Conservation (phyloP, 1,284 basidiomycete genomes). For the Pseudozyma flocculosa region DNA sequence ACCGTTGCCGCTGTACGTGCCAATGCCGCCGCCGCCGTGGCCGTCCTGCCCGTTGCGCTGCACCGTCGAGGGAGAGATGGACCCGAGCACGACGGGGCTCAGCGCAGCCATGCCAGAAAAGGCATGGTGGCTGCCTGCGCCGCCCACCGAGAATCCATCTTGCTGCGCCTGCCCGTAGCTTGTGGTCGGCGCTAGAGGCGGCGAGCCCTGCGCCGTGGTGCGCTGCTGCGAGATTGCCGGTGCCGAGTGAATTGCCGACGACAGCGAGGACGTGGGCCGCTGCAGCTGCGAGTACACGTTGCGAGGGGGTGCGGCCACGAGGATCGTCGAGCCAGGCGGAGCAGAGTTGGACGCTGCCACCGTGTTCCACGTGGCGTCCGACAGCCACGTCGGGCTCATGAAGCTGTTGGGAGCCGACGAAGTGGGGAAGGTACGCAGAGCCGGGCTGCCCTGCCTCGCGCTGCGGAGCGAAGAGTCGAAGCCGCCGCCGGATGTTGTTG, state of each 20-base stretch:
- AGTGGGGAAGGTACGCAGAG: neutral
- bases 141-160: too few relatives aligned
- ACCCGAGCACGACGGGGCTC: neutral
- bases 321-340: conserved; percentile 30
- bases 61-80: neutral
- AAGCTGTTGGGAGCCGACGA: neutral
- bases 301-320: conserved; percentile 29
- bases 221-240: neutral
- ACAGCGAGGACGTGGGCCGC: neutral
- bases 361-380: conserved; percentile 33
- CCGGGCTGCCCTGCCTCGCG: neutral
- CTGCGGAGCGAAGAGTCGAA: neutral
- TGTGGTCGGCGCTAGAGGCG: neutral
- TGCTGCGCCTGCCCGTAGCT: neutral
- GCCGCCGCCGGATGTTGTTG: too few relatives aligned
- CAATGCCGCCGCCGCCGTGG: too few relatives aligned
- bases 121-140: neutral
- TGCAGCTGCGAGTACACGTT: neutral
- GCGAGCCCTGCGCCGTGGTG: neutral
- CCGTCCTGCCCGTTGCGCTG: neutral
- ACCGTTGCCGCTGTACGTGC: too few relatives aligned
- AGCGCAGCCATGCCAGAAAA: neutral
- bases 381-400: conserved; percentile 22
- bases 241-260: neutral
- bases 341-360: conserved; percentile 12